Conservation (phyloP, 2,329 filamentous ascomycete genomes). For the Fusarium lyarnte region DNA sequence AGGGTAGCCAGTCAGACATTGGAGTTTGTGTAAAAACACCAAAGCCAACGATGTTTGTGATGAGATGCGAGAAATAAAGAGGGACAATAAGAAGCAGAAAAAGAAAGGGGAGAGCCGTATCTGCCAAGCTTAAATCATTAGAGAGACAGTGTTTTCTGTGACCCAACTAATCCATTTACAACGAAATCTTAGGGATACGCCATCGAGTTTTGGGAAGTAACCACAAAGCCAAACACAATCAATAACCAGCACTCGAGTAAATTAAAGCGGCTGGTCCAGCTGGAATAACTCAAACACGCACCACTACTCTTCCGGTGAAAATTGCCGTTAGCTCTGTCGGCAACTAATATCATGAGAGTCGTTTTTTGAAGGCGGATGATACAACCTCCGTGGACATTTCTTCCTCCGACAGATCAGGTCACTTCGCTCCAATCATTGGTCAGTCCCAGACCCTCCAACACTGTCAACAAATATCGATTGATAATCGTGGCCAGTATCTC, state of each 20-base stretch:
- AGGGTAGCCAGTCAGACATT: neutral
- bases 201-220: too few species aligned
- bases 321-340: rapidly evolving
- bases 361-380: neutral
- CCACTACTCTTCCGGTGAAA: too few species aligned
- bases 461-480: neutral
- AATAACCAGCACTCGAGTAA: rapidly evolving
- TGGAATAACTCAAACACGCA: rapidly evolving
- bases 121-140: rapidly evolving
- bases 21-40: too few species aligned
- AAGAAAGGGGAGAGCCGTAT: rapidly evolving
- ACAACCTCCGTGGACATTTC: neutral
- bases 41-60: neutral
- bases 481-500: neutral
- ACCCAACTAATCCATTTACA: too few species aligned
- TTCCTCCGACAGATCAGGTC: neutral
- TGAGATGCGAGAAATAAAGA: neutral
- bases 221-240: too few species aligned
- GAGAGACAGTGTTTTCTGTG: neutral
- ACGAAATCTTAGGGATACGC: too few species aligned
- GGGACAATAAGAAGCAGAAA: rapidly evolving
- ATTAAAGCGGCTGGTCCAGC: neutral
- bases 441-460: too few species aligned
- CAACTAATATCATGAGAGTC: neutral
- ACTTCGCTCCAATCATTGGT: neutral